Percentiles rank a stretch among this genome's conserved stretches.
Conservation (phyloP, 2,329 filamentous ascomycete genomes). For the Neobulgaria alba region DNA sequence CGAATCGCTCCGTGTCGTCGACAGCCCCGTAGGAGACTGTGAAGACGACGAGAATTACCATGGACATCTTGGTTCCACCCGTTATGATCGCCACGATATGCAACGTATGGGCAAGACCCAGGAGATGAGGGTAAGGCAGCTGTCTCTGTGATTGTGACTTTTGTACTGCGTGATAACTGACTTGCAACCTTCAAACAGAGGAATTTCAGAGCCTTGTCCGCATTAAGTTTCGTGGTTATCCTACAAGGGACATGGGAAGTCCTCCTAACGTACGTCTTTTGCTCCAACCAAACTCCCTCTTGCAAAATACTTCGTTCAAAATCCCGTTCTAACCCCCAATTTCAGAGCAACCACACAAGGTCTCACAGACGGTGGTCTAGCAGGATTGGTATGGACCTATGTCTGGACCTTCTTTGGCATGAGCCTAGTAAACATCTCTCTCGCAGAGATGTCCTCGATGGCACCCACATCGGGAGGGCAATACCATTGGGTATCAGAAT, state of each 20-base stretch:
- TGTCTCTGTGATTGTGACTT: too few relatives aligned
- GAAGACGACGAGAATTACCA: too few relatives aligned
- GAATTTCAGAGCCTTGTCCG: conserved; percentile 33
- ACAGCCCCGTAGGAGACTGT: too few relatives aligned
- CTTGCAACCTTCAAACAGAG: too few relatives aligned
- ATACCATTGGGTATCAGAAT: too few relatives aligned
- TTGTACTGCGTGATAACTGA: too few relatives aligned
- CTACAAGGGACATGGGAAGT: conserved; percentile 35
- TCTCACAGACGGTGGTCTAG: conserved; percentile 15
- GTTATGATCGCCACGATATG: conserved; percentile 17
- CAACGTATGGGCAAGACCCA: conserved; percentile 19
- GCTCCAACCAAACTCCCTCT: background rate
- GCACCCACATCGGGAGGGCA: conserved; percentile 42
- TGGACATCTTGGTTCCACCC: too few relatives aligned
- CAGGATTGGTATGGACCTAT: conserved; percentile 34
- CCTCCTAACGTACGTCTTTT: conserved; percentile 27
- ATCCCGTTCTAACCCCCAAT: conserved; percentile 18
- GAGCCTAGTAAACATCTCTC: conserved; percentile 11
- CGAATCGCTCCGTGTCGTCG: too few relatives aligned
- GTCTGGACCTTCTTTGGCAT: conserved; percentile 27
- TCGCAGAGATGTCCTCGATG: conserved; percentile 27
- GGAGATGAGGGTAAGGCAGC: too few relatives aligned
- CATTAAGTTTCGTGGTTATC: conserved; percentile 34
- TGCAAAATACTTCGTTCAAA: background rate
- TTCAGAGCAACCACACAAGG: conserved; percentile 28